phyloP scores from a whole-genome alignment of 208 protist species.

The Trypanosoma rangeli region DNA sequence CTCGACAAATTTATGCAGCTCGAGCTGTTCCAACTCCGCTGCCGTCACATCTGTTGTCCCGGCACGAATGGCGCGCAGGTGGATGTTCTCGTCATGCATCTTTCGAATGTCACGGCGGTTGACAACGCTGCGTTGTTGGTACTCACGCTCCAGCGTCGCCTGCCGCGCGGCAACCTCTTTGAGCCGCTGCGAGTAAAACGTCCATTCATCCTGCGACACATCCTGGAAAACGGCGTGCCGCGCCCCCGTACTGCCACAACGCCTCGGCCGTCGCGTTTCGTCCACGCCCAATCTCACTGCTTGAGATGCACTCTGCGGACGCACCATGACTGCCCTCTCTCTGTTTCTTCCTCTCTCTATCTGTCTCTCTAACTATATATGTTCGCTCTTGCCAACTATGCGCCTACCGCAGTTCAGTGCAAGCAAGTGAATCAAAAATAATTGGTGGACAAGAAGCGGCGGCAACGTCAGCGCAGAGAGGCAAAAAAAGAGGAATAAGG shows the following conservation, averaged over 20 bases:
- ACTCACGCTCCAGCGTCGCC: conserved; percentile 35
- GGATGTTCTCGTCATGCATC: conserved; percentile 62
- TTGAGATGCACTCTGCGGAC: conserved; percentile 9
- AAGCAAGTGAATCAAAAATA: neutral
- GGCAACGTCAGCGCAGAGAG: neutral
- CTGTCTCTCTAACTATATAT: neutral
- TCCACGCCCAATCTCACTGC: neutral
- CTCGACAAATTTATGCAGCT: conserved; percentile 46
- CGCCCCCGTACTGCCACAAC: conserved; percentile 6
- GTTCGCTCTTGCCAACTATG: neutral
- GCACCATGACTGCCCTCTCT: neutral
- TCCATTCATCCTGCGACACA: conserved; percentile 7
- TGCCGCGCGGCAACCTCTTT: conserved; percentile 42
- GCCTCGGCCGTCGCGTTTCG: neutral
- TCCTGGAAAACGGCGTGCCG: conserved; percentile 18
- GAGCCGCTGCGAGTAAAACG: conserved; percentile 44
- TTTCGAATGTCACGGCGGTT: conserved; percentile 51
- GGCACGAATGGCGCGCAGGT: conserved; percentile 53
- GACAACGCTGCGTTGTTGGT: conserved; percentile 33
- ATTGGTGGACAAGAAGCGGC: neutral
- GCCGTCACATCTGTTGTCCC: conserved; percentile 46
- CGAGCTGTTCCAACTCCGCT: conserved; percentile 51
- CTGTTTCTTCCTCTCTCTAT: neutral
- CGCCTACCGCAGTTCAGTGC: neutral
- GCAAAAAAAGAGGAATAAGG: neutral